phyloP scores from a whole-genome alignment of 495 filamentous ascomycete species.

The Trichoderma parareesei region DNA sequence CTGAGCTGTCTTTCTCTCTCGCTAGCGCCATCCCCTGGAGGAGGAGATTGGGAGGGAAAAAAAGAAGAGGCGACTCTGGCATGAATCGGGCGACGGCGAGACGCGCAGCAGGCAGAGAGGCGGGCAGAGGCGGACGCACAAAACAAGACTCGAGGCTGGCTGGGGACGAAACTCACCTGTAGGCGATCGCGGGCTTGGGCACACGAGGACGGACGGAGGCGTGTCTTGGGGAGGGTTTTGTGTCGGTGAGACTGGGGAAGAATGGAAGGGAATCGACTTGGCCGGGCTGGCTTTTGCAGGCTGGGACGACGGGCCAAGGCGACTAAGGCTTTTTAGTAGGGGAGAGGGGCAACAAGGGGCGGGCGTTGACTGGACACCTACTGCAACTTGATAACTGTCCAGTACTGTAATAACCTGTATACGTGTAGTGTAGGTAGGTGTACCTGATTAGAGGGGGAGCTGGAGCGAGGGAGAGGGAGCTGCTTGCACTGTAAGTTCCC shows the following conservation, averaged over 20 bases:
- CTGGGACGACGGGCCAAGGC: not conserved
- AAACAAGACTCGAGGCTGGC: not conserved
- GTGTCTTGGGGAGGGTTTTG: not conserved
- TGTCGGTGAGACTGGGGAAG: constrained; percentile 10
- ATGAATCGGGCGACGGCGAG: no score
- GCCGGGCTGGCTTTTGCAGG: constrained; percentile 9
- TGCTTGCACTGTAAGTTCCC: no score
- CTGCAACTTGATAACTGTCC: not conserved
- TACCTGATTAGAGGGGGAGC: no score
- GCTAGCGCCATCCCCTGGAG: constrained; percentile 5
- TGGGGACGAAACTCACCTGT: constrained; percentile 8
- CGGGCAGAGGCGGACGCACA: not conserved
- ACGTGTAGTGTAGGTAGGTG: no score
- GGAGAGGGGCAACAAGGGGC: not conserved
- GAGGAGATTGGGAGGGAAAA: not conserved
- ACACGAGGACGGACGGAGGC: constrained; percentile 1
- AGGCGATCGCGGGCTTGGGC: not conserved
- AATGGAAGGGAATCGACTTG: constrained; percentile 1
- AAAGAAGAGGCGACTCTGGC: not conserved
- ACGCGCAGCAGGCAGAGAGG: not conserved
- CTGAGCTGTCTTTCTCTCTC: constrained; percentile 5
- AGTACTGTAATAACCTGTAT: no score
- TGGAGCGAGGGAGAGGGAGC: no score
- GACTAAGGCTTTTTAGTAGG: constrained; percentile 1
- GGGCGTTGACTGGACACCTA: not conserved